These are phyloP conservation scores for Apophysomyces elegans DNA, from an alignment of 371 early-diverging fungal species.

Conservation along the genomic window DNA sequence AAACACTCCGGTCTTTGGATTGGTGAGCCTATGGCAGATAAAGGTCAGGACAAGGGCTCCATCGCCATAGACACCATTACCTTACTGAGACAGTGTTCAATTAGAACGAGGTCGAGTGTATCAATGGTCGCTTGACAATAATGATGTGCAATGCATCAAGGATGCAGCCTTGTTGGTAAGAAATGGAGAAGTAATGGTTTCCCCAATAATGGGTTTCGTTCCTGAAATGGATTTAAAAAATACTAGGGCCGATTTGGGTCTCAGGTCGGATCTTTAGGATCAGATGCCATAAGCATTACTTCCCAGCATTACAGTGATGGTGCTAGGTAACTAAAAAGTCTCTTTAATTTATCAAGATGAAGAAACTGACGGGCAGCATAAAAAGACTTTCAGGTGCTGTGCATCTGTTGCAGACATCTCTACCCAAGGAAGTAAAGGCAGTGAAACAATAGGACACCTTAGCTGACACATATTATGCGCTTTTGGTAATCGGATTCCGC, in stretches of 20 bases:
- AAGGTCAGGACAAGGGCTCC: slow-evolving; percentile 25
- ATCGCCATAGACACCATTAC: too few species aligned
- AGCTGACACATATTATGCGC: background rate
- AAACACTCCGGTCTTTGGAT: slow-evolving; percentile 37
- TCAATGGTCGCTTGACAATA: slow-evolving; percentile 23
- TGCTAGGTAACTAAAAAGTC: slow-evolving; percentile 27
- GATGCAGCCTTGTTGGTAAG: slow-evolving; percentile 28
- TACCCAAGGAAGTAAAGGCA: background rate
- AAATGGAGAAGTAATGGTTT: background rate
- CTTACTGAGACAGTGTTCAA: too few species aligned
- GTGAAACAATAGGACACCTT: background rate
- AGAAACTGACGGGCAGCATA: background rate
- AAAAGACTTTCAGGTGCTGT: slow-evolving; percentile 37
- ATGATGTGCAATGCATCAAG: slow-evolving; percentile 25
- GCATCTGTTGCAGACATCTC: slow-evolving; percentile 15
- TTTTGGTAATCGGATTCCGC: background rate
- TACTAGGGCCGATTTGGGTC: slow-evolving; percentile 46
- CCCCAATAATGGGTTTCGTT: background rate
- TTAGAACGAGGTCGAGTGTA: slow-evolving; percentile 47
- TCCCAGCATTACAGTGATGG: slow-evolving; percentile 39
- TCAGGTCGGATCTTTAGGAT: slow-evolving; percentile 29
- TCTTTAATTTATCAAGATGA: background rate
- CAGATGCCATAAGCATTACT: slow-evolving; percentile 34
- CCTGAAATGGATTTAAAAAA: slow-evolving; percentile 16
- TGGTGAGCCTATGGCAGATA: slow-evolving; percentile 52